Percentiles rank a stretch among this genome's conserved stretches.
Conservation (phyloP, 108 stramenopile genomes). For the Stephanodiscus triporus region DNA sequence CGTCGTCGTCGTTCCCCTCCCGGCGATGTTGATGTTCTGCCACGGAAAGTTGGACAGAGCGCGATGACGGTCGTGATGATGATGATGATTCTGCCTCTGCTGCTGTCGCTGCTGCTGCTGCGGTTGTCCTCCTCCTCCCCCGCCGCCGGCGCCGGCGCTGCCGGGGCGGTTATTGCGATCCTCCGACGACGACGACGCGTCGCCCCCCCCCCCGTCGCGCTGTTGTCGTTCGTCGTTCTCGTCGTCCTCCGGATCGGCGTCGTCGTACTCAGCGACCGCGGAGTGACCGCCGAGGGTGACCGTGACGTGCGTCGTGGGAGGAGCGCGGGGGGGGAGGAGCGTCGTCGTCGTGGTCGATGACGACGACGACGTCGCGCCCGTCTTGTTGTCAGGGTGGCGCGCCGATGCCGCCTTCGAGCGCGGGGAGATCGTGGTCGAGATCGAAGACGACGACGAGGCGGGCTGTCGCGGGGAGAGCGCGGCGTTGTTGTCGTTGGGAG, state of each 20-base stretch:
- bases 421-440: too few relatives aligned
- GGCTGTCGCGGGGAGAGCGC: too few relatives aligned
- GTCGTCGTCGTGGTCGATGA: not conserved
- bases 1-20: too few relatives aligned
- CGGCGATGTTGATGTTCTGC: not conserved
- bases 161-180: not conserved
- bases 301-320: conserved; percentile 55
- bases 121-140: not conserved
- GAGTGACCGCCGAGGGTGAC: conserved; percentile 65
- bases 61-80: not conserved
- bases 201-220: too few relatives aligned
- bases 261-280: conserved; percentile 45
- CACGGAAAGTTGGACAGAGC: not conserved
- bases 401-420: not conserved
- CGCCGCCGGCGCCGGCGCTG: too few relatives aligned
- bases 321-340: not conserved
- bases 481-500: too few relatives aligned
- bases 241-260: conserved; percentile 44
- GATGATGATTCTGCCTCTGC: not conserved
- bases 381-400: too few relatives aligned
- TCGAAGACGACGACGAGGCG: too few relatives aligned
- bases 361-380: conserved; percentile 33
- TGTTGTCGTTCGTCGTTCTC: not conserved
- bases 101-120: not conserved
- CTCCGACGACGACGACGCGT: too few relatives aligned